These are phyloP conservation scores for Daldinia eschscholtzii DNA, from an alignment of 2,329 filamentous ascomycete species.

Conservation along the genomic window DNA sequence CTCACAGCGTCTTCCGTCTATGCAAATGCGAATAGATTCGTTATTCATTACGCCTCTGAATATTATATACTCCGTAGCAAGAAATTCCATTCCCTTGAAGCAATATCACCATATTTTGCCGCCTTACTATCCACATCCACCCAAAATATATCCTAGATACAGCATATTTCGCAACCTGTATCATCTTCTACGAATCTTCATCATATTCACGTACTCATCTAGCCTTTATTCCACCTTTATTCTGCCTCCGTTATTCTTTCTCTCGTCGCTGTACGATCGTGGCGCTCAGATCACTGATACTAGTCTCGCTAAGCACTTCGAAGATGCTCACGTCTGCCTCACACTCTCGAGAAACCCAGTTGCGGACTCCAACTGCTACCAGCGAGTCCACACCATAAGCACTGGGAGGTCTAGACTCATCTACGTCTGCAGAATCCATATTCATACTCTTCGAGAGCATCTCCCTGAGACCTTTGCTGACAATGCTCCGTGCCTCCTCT, in stretches of 20 bases:
- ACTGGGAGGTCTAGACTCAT: constrained; percentile 56
- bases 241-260: neutral
- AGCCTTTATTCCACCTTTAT: neutral
- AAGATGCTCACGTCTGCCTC: constrained; percentile 61
- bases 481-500: constrained; percentile 52
- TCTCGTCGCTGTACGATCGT: constrained; percentile 52
- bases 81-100: neutral
- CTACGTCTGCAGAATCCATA: constrained; percentile 60
- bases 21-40: neutral
- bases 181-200: no score
- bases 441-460: constrained; percentile 62
- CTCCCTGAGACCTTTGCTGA: constrained; percentile 55
- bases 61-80: no score
- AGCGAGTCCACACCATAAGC: constrained; percentile 67
- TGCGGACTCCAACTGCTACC: constrained; percentile 65
- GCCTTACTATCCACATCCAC: neutral
- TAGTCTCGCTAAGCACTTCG: constrained; percentile 60
- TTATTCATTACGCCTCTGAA: no score
- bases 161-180: no score
- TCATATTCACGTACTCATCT: neutral
- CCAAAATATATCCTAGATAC: no score
- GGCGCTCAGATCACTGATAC: constrained; percentile 56
- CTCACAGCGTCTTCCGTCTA: neutral
- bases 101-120: neutral
- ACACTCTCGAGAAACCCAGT: constrained; percentile 62